These are phyloP conservation scores for Leccinum solheimii DNA, from an alignment of 1,284 basidiomycete species.

Conservation along the genomic window DNA sequence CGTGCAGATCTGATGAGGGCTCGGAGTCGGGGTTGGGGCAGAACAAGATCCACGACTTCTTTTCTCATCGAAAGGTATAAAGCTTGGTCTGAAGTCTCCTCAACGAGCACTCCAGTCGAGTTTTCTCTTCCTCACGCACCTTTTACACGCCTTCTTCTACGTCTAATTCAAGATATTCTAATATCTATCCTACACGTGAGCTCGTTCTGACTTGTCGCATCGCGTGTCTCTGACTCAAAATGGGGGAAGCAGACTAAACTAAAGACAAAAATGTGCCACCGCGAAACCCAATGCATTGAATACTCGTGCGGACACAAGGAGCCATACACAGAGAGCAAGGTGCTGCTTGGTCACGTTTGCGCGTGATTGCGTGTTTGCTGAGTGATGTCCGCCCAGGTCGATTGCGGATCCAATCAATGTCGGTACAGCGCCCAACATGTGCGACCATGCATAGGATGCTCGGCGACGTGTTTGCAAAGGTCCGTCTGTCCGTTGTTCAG, in stretches of 20 bases:
- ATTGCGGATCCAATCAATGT: conserved; percentile 39
- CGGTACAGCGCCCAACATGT: conserved; percentile 42
- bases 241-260: conserved; percentile 12
- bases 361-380: conserved; percentile 21
- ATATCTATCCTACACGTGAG: conserved; percentile 29
- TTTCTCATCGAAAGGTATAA: conserved; percentile 22
- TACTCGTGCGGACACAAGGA: conserved; percentile 26
- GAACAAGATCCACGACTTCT: conserved; percentile 9
- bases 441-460: conserved; percentile 35
- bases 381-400: conserved; percentile 35
- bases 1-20: conserved; percentile 22
- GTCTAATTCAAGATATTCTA: conserved; percentile 14
- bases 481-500: conserved; percentile 14
- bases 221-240: conserved; percentile 19
- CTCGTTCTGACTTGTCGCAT: not conserved
- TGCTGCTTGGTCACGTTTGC: conserved; percentile 5
- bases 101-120: conserved; percentile 15
- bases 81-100: conserved; percentile 11
- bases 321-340: conserved; percentile 33
- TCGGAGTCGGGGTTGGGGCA: conserved; percentile 16
- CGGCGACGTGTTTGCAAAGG: conserved; percentile 40
- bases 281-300: conserved; percentile 29
- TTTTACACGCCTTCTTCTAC: conserved; percentile 9
- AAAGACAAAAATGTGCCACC: conserved; percentile 28
- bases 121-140: not conserved